Percentiles rank a stretch among this genome's conserved stretches.
phyloP scores from a whole-genome alignment of 2,329 filamentous ascomycete genomes.

The Penicillium oxalicum region DNA sequence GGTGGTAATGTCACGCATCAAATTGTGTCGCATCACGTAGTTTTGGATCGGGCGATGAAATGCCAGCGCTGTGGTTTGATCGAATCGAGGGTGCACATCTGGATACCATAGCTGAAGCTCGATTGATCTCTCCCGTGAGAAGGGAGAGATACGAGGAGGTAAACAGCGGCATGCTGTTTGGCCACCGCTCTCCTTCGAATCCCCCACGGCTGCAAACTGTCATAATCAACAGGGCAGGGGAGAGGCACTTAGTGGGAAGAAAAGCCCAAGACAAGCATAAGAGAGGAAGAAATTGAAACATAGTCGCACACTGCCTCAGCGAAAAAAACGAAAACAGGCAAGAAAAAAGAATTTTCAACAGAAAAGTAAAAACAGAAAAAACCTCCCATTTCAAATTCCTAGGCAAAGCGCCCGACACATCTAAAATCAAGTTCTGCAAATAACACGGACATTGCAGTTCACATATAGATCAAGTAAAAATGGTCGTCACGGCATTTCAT shows the following conservation, averaged over 20 bases:
- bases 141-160: too few species aligned
- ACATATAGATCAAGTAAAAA: conserved; percentile 9
- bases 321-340: neutral
- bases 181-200: too few species aligned
- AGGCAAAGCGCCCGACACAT: conserved; percentile 14
- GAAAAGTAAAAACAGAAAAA: neutral
- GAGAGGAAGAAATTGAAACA: neutral
- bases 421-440: conserved; percentile 16
- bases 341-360: neutral
- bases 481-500: conserved; percentile 24
- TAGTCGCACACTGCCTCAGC: neutral
- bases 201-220: too few species aligned
- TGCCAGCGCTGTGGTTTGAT: neutral
- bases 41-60: neutral
- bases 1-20: conserved; percentile 2
- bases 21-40: conserved; percentile 1
- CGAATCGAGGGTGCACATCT: neutral
- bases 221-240: too few species aligned
- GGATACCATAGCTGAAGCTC: too few species aligned
- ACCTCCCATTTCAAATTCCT: neutral
- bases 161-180: too few species aligned
- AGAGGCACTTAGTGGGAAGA: too few species aligned
- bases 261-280: too few species aligned
- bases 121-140: too few species aligned
- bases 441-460: conserved; percentile 6